These are phyloP conservation scores for Russula sp. DNA, from an alignment of 768 basidiomycete species.

Conservation along the genomic window DNA sequence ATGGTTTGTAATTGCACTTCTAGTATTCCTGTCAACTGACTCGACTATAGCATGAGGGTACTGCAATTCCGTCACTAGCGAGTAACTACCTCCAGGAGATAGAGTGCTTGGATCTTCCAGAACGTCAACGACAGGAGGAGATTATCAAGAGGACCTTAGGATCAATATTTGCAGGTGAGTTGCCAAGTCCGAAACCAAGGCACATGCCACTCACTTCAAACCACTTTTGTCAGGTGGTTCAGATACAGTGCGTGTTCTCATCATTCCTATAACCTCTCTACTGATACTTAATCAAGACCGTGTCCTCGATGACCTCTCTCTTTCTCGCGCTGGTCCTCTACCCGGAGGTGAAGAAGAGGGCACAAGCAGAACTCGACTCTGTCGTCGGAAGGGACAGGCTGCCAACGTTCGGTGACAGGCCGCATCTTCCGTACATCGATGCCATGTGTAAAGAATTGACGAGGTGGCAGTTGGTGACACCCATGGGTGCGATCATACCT, in stretches of 20 bases:
- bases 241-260: constrained; percentile 24
- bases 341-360: constrained; percentile 28
- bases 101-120: neutral
- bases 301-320: constrained; percentile 23
- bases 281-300: constrained; percentile 17
- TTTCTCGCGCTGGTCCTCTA: constrained; percentile 28
- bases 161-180: neutral
- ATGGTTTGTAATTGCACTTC: neutral
- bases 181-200: neutral
- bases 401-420: constrained; percentile 22
- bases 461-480: neutral
- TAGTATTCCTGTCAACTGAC: neutral
- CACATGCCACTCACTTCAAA: neutral
- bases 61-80: neutral
- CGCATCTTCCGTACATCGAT: no score
- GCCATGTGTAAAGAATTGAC: no score
- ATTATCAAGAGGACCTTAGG: neutral
- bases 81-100: neutral
- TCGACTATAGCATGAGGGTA: neutral
- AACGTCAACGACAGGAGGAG: neutral
- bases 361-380: constrained; percentile 28
- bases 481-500: constrained; percentile 7
- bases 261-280: neutral
- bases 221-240: constrained; percentile 16
- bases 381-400: constrained; percentile 26